Conservation (phyloP, 129 eudicot species). For the Flaveria robusta region DNA sequence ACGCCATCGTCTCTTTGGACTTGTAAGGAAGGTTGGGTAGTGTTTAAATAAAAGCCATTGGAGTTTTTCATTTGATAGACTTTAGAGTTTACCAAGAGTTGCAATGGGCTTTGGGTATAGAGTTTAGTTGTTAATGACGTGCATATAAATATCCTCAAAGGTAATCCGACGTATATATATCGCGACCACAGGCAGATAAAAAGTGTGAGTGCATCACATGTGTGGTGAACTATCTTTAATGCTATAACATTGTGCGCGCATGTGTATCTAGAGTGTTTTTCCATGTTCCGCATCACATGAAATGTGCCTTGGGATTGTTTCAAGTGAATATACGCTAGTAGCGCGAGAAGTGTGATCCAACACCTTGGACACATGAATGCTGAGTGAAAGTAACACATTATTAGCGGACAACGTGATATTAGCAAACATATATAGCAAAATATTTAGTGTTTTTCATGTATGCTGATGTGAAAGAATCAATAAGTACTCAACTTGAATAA, state of each 20-base stretch:
- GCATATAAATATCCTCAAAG: neutral
- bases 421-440: neutral
- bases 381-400: neutral
- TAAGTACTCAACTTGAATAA: neutral
- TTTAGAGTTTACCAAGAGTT: neutral
- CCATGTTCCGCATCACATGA: slow-evolving; percentile 12
- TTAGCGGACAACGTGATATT: neutral
- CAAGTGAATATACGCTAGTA: neutral
- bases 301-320: neutral
- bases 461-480: neutral
- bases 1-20: slow-evolving; percentile 6
- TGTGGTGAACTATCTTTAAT: neutral
- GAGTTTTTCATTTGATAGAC: slow-evolving; percentile 16
- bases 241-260: neutral
- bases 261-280: neutral
- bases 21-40: neutral
- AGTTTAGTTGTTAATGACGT: neutral
- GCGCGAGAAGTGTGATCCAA: slow-evolving; percentile 10
- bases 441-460: neutral
- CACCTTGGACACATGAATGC: slow-evolving; percentile 11
- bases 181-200: neutral
- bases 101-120: neutral
- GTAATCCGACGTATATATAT: neutral
- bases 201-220: slow-evolving; percentile 12
- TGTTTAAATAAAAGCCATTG: slow-evolving; percentile 2